phyloP scores from a whole-genome alignment of 768 basidiomycete species.

The Rhodosporidiobolus sp. region DNA sequence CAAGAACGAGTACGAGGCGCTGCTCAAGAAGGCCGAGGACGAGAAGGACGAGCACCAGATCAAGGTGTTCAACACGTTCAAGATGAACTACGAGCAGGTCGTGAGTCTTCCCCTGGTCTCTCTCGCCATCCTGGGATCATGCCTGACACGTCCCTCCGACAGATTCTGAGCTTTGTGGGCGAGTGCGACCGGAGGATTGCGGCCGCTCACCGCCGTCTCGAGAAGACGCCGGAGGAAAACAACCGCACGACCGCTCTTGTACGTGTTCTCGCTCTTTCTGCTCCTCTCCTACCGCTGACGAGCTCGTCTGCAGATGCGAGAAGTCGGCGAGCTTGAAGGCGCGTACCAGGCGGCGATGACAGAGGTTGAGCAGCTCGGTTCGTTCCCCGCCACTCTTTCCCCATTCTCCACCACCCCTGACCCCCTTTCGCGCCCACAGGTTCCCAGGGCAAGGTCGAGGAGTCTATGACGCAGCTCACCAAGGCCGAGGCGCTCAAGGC shows the following conservation, averaged over 20 bases:
- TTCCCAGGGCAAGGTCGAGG: slow-evolving; percentile 98
- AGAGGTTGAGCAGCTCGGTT: slow-evolving; percentile 90
- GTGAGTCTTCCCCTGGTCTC: slow-evolving; percentile 1
- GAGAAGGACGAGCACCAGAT: slow-evolving; percentile 65
- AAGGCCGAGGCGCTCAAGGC: slow-evolving; percentile 96
- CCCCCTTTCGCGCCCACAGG: slow-evolving; percentile 55
- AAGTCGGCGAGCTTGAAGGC: slow-evolving; percentile 98
- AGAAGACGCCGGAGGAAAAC: slow-evolving; percentile 99
- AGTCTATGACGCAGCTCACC: slow-evolving; percentile 95
- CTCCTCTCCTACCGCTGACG: not conserved
- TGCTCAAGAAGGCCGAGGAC: slow-evolving; percentile 51
- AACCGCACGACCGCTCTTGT: slow-evolving; percentile 96
- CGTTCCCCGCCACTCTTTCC: slow-evolving; percentile 33
- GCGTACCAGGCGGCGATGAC: slow-evolving; percentile 98
- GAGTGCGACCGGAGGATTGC: slow-evolving; percentile 97
- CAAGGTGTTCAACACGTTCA: slow-evolving; percentile 35
- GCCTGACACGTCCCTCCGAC: slow-evolving; percentile 49
- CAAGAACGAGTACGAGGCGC: slow-evolving; percentile 81
- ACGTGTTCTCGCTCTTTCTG: slow-evolving; percentile 41
- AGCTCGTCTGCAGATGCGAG: slow-evolving; percentile 69
- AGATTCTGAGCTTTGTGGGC: slow-evolving; percentile 93
- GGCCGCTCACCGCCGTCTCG: slow-evolving; percentile 85
- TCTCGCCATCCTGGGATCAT: not conserved
- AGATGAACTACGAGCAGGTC: slow-evolving; percentile 34
- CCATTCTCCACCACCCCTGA: slow-evolving; percentile 8